Base-by-base conservation (phyloP, 176 grass and related monocot species). In the Aegilops speltoides region DNA sequence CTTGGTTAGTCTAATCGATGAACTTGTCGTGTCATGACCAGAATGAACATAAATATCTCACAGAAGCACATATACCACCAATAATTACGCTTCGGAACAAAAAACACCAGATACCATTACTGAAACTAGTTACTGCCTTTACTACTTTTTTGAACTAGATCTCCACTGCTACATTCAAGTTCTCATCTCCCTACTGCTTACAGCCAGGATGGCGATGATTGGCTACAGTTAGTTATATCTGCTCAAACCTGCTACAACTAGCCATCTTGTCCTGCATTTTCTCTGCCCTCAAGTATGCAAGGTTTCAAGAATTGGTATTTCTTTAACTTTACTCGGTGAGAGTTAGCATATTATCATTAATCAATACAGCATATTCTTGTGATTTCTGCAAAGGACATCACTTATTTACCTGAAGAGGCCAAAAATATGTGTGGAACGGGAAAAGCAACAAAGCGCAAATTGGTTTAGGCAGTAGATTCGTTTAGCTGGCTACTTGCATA, bases 281-380 rank as follows among this genome's bases (percentile, higher is more conserved):
- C 7, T 72, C 41, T 57, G 65, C 13, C 8, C 29, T 36, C 46
- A 50, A 32, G 26, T 50, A 23, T 68, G 31, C 28, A 79, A 34
- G 19, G 36, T 82, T 82, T 82, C 65, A 82, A 52, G 64, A 82
- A 69, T 70, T 41, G 14, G 43, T 36, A 57, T 72, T 37, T 59
- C 8, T 20, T 40, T 24, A 54, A 34, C 31, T 72, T 72, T 24
- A 28, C 29, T 82, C 4, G 8, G 8, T 40, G 50, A 72, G 48
- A 2, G 40, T 60, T 83, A 12, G 67, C 8, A 17, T 40, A 72
- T 72, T 40, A 83, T 52, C 33, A 36, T 32, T 56, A 54, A 82
- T 16, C 63, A 5, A 33, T 46, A 46, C 11, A 45, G 11, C 19
- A 40, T 22, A 24, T 33, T 62, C 7, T 20, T 83, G 48, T 60